Evolutionary conservation across 345 rosid genomes (phyloP).

Genomic region (Pelargonium nanum): DNA sequence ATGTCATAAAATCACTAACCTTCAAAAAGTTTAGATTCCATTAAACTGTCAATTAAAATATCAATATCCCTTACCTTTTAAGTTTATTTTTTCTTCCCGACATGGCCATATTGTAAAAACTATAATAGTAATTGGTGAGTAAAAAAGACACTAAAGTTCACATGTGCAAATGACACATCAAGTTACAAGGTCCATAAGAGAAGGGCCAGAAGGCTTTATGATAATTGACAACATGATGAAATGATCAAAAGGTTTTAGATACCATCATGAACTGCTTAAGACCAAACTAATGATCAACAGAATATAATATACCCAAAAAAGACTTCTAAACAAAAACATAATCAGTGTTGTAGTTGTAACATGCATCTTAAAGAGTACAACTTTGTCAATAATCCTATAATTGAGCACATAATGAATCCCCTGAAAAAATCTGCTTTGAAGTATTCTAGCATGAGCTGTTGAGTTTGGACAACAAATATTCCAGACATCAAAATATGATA

Average conservation of each 20-base stretch:
- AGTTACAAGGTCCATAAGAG: neutral
- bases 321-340: neutral
- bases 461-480: neutral
- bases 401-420: neutral
- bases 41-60: neutral
- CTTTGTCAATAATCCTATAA: slow-evolving; percentile 36
- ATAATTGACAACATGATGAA: neutral
- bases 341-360: neutral
- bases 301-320: neutral
- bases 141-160: no score
- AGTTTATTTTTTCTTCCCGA: no score
- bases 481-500: neutral
- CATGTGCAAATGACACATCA: no score
- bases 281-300: neutral
- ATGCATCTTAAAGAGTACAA: slow-evolving; percentile 1
- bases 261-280: neutral
- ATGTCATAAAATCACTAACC: neutral
- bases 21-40: neutral
- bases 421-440: no score
- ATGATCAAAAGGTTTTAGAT: neutral
- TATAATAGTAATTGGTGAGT: neutral
- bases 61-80: neutral
- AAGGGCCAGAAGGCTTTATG: neutral
- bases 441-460: neutral
- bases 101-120: neutral